These are phyloP conservation scores for Solanum hybrid DNA, from an alignment of 305 asterid species.

Conservation along the genomic window DNA sequence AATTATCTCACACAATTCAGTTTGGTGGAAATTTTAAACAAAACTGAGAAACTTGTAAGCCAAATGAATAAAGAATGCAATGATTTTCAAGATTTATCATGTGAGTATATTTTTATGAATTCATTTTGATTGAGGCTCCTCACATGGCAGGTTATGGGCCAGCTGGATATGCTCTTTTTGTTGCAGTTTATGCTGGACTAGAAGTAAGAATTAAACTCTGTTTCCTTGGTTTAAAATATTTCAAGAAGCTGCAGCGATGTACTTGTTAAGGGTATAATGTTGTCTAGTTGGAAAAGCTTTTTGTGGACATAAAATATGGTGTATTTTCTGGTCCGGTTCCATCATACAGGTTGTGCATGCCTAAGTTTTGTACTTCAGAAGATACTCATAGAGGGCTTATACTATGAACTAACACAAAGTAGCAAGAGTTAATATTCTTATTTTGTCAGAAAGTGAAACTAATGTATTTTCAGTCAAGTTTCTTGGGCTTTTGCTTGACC, in stretches of 20 bases:
- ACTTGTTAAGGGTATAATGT: not conserved
- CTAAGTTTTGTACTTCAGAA: not conserved
- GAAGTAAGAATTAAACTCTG: conserved; percentile 44
- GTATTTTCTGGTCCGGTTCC: not conserved
- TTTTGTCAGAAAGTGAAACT: not conserved
- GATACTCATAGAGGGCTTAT: not conserved
- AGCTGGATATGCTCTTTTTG: conserved; percentile 88
- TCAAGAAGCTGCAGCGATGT: not conserved
- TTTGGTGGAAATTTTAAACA: not conserved
- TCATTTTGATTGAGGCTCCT: conserved; percentile 10
- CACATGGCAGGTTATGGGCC: conserved; percentile 69
- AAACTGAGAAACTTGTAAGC: not conserved
- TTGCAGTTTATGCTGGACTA: conserved; percentile 84
- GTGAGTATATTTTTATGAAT: not conserved
- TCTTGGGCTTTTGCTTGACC: not conserved
- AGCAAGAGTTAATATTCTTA: not conserved
- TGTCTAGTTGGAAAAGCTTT: not conserved
- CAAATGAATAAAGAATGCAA: not conserved
- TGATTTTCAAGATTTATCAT: not conserved
- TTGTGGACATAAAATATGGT: not conserved
- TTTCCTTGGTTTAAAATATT: not conserved
- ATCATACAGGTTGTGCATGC: not conserved
- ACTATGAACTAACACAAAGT: not conserved
- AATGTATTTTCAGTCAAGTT: not conserved
- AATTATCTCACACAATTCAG: not conserved